phyloP scores from a whole-genome alignment of 192 early-diverging fungal species.

The Backusella tuberculispora region DNA sequence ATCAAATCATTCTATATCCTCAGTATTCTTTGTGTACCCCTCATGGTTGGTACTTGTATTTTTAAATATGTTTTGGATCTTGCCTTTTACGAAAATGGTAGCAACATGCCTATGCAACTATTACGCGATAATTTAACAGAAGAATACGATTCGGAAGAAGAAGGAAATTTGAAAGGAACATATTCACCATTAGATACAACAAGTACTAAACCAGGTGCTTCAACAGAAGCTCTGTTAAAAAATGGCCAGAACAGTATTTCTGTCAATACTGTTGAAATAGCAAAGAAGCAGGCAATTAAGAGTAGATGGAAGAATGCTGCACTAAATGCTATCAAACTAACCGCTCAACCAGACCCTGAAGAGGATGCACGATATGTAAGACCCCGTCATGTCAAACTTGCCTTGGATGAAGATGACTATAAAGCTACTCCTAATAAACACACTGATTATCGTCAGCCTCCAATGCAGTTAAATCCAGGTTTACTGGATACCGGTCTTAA shows the following conservation, averaged over 20 bases:
- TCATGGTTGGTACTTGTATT: conserved; percentile 49
- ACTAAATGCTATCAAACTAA: neutral
- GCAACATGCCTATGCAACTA: conserved; percentile 34
- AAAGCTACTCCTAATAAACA: conserved; percentile 59
- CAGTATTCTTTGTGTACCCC: conserved; percentile 43
- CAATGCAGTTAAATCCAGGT: conserved; percentile 65
- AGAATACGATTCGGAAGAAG: neutral
- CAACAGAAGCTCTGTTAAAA: neutral
- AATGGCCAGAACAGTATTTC: neutral
- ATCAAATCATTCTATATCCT: conserved; percentile 49
- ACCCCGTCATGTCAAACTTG: neutral
- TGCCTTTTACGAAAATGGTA: conserved; percentile 28
- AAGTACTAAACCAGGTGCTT: neutral
- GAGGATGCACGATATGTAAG: neutral
- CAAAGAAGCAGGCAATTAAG: neutral
- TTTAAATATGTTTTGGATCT: conserved; percentile 46
- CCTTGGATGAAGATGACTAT: conserved; percentile 64
- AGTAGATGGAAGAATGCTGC: conserved; percentile 15
- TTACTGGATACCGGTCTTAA: conserved; percentile 69
- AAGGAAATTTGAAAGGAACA: neutral
- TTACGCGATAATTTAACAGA: conserved; percentile 21
- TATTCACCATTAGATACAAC: neutral
- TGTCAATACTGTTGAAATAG: neutral
- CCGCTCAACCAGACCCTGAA: neutral
- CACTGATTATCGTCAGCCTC: conserved; percentile 75